Evolutionary conservation across 140 eudicot species (phyloP).

Genomic region (Senecio squalidus): DNA sequence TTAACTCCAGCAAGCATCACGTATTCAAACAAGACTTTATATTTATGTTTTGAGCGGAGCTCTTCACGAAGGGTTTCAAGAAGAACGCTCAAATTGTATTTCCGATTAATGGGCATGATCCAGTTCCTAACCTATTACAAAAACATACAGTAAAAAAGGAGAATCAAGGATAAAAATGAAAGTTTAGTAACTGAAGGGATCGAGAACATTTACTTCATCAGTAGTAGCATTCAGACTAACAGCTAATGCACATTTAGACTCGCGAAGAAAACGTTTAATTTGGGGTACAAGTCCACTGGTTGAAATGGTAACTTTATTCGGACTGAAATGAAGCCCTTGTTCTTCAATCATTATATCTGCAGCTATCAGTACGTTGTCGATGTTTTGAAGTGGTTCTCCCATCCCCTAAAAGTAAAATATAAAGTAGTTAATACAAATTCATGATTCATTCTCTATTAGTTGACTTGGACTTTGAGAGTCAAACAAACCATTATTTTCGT

Average conservation of each 20-base stretch:
- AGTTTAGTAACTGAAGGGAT: neutral
- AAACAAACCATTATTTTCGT: neutral
- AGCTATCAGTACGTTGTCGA: conserved; percentile 83
- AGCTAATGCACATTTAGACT: conserved; percentile 78
- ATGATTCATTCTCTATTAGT: neutral
- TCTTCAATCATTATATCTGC: conserved; percentile 87
- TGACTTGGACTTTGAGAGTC: conserved; percentile 5
- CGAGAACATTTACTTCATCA: conserved; percentile 56
- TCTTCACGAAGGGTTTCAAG: conserved; percentile 88
- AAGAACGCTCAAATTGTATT: conserved; percentile 73
- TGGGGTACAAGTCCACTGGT: conserved; percentile 98
- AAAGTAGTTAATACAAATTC: neutral
- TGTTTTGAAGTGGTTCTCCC: conserved; percentile 98
- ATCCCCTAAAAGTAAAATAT: conserved; percentile 58
- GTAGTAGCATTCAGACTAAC: conserved; percentile 95
- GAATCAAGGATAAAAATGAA: neutral
- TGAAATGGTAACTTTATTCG: conserved; percentile 84
- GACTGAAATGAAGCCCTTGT: conserved; percentile 97
- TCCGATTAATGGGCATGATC: conserved; percentile 98
- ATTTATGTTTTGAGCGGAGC: conserved; percentile 52
- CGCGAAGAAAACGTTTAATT: conserved; percentile 73
- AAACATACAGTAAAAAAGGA: neutral
- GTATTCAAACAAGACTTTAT: conserved; percentile 82
- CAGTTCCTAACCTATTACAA: conserved; percentile 76
- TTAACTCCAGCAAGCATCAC: conserved; percentile 95